Base-by-base conservation (phyloP, 2,329 filamentous ascomycete genomes). In the Zymoseptoria pseudotritici region DNA sequence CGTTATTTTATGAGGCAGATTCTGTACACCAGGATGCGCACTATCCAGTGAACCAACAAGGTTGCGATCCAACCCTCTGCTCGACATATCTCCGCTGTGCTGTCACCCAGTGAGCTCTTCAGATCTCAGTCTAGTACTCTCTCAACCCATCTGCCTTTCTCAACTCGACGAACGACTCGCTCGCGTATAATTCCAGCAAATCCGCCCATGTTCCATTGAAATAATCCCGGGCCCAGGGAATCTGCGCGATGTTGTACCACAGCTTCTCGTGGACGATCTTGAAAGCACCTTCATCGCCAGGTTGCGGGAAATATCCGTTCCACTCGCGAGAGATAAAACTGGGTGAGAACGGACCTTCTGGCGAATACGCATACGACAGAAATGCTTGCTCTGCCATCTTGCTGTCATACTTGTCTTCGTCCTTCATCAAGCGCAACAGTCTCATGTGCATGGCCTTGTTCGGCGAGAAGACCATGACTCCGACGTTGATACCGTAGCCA, bases 211-310 rank as follows among this genome's bases (percentile, higher is more conserved):
- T 62, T 53, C 63, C 61, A 7, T 53, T 29, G 49, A 63, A 66
- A n/a, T 58, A 61, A 11, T 57, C 53, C 54, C 60, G 53, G n/a
- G 59, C 59, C 62, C 62, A 66, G 24, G 53, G 58, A 51, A 63
- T 31, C 21, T 54, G 50, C 9, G 60, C 56, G 31, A 62, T 61
- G 21, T 57, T 24, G 6, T 60, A 46, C 64, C 64, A 66, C 22
- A 66, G 50, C 54, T 66, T 66, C 42, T 66, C 64, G 53, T 66
- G 64, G 26, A 66, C 59, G 22, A 65, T 65, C 56, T 65, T 65
- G n/a, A 66, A 21, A 11, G 60, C 57, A 29, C 60, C 60, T 10
- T 62, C 63, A 51, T 62, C 60, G 31, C 62, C 60, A 20, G 42
- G 6, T 31, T 64, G 57, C 9, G 62, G 62, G 46, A 65, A 63